Percentiles rank a stretch among this genome's conserved stretches.
Evolutionary conservation across 2,329 filamentous ascomycete species (phyloP).

Genomic region (Bipolaris sorokiniana): DNA sequence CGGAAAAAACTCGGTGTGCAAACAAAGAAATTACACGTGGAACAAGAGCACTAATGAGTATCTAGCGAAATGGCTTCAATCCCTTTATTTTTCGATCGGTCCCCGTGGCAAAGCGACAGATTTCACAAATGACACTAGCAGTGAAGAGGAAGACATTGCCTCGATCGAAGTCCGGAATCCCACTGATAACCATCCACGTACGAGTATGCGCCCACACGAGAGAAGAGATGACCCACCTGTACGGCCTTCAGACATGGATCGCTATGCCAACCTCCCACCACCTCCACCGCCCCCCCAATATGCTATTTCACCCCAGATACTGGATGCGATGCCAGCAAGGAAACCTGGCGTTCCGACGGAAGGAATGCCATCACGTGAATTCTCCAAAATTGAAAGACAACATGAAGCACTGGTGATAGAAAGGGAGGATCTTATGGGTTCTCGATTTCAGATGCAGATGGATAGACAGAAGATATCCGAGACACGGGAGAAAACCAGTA

Average conservation of each 20-base stretch:
- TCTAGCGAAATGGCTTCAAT: background rate
- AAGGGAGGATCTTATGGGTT: conserved; percentile 8
- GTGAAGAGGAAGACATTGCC: too few species aligned
- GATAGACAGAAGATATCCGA: conserved; percentile 1
- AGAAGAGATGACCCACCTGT: too few species aligned
- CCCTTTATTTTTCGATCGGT: background rate
- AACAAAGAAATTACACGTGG: background rate
- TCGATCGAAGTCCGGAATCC: background rate
- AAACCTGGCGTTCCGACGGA: background rate
- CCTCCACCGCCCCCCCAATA: background rate
- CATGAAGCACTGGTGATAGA: conserved; percentile 5
- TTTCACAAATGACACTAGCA: background rate
- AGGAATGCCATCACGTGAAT: background rate
- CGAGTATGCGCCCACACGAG: background rate
- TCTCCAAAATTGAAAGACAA: conserved; percentile 2
- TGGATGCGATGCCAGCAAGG: background rate
- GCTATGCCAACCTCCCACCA: background rate
- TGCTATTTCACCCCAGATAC: background rate
- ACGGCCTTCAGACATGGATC: background rate
- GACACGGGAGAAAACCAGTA: conserved; percentile 5
- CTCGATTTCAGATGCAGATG: conserved; percentile 4
- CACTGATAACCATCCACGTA: background rate
- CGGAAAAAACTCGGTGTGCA: background rate
- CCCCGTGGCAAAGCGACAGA: background rate
- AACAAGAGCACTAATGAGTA: background rate